Conservation (phyloP, 352 stramenopile species). For the Phytophthora sojae region DNA sequence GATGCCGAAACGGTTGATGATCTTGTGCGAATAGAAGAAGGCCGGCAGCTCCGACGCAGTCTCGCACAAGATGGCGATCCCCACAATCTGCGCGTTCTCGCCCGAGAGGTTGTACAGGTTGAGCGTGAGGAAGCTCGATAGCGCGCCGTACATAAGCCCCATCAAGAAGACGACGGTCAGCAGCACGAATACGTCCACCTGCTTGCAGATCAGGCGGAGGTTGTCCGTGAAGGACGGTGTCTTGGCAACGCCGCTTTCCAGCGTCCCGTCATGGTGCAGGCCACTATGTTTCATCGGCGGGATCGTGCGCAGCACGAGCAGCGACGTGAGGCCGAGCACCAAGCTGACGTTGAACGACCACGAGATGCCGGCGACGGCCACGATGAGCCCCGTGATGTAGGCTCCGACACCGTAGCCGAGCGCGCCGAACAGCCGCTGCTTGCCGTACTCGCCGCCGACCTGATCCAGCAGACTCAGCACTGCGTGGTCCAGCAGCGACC, state of each 20-base stretch:
- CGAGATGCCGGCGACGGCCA: conserved; percentile 63
- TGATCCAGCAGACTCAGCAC: conserved; percentile 72
- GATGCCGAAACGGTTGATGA: conserved; percentile 76
- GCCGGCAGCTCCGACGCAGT: conserved; percentile 81
- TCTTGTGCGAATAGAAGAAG: conserved; percentile 81
- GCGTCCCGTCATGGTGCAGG: conserved; percentile 23
- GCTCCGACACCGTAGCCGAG: conserved; percentile 71
- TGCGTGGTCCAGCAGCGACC: conserved; percentile 76
- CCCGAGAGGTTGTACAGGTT: conserved; percentile 85
- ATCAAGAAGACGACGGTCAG: conserved; percentile 82
- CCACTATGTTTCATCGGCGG: conserved; percentile 53
- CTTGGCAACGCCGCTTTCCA: conserved; percentile 25
- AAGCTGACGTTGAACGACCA: conserved; percentile 85
- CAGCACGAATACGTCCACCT: conserved; percentile 73
- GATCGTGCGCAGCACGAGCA: conserved; percentile 73
- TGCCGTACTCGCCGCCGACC: conserved; percentile 82
- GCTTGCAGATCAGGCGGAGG: conserved; percentile 39
- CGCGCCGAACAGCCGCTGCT: conserved; percentile 82
- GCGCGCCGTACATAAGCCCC: conserved; percentile 82
- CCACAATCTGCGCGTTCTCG: conserved; percentile 77
- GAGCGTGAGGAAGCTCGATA: conserved; percentile 86
- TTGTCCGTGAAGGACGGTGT: conserved; percentile 58
- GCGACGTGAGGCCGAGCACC: conserved; percentile 52
- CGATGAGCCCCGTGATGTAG: conserved; percentile 76
- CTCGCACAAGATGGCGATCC: conserved; percentile 83